Base-by-base conservation (phyloP, 176 grass and related monocot species). In the Chrysopogon serrulatus region DNA sequence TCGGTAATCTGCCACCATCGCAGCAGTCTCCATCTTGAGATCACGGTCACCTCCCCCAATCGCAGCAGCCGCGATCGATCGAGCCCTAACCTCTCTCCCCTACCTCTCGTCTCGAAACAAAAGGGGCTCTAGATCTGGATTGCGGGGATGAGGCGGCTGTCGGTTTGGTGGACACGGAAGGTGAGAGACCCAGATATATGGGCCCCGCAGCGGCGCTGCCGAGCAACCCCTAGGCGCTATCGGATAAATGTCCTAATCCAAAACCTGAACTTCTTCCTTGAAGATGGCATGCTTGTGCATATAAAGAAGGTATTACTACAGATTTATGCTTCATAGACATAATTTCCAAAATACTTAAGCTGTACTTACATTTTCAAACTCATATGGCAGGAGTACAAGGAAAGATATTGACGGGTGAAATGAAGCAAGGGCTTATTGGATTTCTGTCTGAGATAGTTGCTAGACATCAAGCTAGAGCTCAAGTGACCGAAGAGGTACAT, bases 201-300 rank as follows among this genome's bases (percentile, higher is more conserved):
- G n/a, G n/a, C n/a, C n/a, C n/a, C n/a, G n/a, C n/a, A n/a, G n/a
- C n/a, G n/a, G n/a, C n/a, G n/a, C n/a, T n/a, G n/a, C n/a, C n/a
- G n/a, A n/a, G n/a, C n/a, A n/a, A n/a, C n/a, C n/a, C n/a, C n/a
- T n/a, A n/a, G n/a, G n/a, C n/a, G n/a, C n/a, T n/a, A n/a, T n/a
- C n/a, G n/a, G n/a, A n/a, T n/a, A n/a, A n/a, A 98, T 88, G 92
- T 98, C 74, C 75, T 92, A 59, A 73, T 95, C 59, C 95, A 98
- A 67, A 95, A 91, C 68, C 77, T 98, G 30, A 87, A 90, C 92
- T 98, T 98, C 90, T 98, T 98, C 88, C 92, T 98, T 79, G 95
- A 98, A 49, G 92, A 98, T 68, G 95, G 93, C 26, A 90, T 91
- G 70, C 92, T 98, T 3, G 81, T 87, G 61, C 69, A 77, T 64